These are phyloP conservation scores for Flaveria trinervia DNA, from an alignment of 129 eudicot genomes.

Conservation along the genomic window DNA sequence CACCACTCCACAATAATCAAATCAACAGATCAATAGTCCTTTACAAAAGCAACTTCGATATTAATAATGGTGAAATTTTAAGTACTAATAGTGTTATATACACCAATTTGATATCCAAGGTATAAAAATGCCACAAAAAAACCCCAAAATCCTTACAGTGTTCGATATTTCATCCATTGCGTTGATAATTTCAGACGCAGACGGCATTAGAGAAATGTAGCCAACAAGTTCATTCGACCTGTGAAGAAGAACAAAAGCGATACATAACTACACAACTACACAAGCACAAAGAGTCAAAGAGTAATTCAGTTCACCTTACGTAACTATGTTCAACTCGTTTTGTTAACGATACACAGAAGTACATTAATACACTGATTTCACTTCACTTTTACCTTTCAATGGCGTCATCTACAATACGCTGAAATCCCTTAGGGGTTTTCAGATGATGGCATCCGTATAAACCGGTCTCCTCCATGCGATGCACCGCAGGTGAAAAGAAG, in stretches of 20 bases:
- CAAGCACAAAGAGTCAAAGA: too few relatives aligned
- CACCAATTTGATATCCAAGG: background rate
- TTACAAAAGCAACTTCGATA: background rate
- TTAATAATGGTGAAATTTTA: background rate
- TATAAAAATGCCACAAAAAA: too few relatives aligned
- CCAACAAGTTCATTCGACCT: too few relatives aligned
- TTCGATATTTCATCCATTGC: constrained; percentile 92
- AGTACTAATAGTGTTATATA: background rate
- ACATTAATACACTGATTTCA: background rate
- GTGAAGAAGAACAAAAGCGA: too few relatives aligned
- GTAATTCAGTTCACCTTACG: too few relatives aligned
- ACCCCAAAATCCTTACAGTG: constrained; percentile 49
- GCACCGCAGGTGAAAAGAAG: constrained; percentile 38
- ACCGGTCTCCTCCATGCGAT: constrained; percentile 52
- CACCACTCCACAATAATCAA: background rate
- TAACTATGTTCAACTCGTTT: background rate
- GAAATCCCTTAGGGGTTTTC: constrained; percentile 77
- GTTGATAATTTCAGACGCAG: constrained; percentile 59
- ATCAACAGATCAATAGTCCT: background rate
- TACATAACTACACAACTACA: too few relatives aligned
- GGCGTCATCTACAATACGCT: constrained; percentile 87
- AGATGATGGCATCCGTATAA: constrained; percentile 76
- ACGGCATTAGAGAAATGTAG: constrained; percentile 35
- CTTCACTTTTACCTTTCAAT: constrained; percentile 57
- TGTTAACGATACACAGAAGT: background rate